These are phyloP conservation scores for Phytopythium montanum DNA, from an alignment of 352 stramenopile species.

Conservation along the genomic window DNA sequence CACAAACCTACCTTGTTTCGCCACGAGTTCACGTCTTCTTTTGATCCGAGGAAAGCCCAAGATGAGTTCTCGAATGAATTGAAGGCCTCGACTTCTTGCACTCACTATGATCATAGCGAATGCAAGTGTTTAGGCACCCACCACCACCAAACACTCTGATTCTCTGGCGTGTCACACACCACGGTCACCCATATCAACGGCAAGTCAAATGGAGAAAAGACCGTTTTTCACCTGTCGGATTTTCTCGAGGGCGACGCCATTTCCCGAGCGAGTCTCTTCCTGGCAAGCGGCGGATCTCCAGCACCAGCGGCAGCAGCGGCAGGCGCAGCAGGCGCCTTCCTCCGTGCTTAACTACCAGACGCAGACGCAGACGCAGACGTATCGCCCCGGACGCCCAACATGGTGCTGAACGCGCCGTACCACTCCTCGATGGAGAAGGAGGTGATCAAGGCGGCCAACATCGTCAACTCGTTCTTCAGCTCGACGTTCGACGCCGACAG, in stretches of 20 bases:
- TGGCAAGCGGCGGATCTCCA: no score
- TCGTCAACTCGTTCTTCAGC: constrained; percentile 83
- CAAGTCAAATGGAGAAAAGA: no score
- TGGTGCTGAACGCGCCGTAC: constrained; percentile 85
- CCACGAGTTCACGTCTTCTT: neutral
- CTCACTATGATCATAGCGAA: neutral
- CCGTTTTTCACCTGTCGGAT: no score
- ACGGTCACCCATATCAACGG: neutral
- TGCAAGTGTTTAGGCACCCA: constrained; percentile 1
- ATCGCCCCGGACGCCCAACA: constrained; percentile 15
- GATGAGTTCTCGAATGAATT: neutral
- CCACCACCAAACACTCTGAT: constrained; percentile 3
- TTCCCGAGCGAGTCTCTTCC: no score
- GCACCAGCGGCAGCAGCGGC: no score
- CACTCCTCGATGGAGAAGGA: constrained; percentile 88
- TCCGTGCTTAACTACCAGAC: no score
- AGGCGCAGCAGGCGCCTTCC: no score
- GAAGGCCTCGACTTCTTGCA: neutral
- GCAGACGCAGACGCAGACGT: neutral
- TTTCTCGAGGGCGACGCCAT: no score
- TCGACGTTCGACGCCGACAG: constrained; percentile 69
- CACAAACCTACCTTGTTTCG: no score
- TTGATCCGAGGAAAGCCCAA: neutral
- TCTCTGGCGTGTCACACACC: constrained; percentile 10
- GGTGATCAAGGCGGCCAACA: constrained; percentile 74